Evolutionary conservation across 2,329 filamentous ascomycete genomes (phyloP), one percentile per base, ranked within the genome.

Genomic region (Colletotrichum sp.): DNA sequence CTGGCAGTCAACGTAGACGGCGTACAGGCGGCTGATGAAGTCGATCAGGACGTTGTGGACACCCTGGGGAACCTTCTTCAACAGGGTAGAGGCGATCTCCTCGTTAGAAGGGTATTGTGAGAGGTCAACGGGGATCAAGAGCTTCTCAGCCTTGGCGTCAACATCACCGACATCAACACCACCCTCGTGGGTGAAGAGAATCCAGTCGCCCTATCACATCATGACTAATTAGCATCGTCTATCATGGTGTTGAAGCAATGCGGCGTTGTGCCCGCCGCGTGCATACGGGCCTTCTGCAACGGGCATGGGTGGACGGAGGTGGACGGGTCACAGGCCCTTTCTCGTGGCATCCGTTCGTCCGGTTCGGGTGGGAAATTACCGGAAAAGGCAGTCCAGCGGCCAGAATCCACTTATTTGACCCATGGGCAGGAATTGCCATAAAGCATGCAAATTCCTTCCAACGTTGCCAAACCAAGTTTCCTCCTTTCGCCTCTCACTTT

Each of bases 141-240:
- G 92, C 94, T 99, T 99, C 92, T 99, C 95, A 79, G 97, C 97
- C 92, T 99, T 99, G 79, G 93, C 96, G 83, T 99, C 97, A 80
- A 99, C 97, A 93, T 99, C 97, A 86, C 97, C 97, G 82, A 99
- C 97, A 88, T 99, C 97, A 80, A 99, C 96, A 94, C 97, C 97
- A 91, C 97, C 97, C 89, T 99, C 97, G 89, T 99, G 96, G 83
- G 96, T 98, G 91, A 99, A 99, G 84, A 99, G 95, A 85, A 99
- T 98, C 96, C 96, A 99, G 88, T 99, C 97, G 84, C 97, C 97
- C 97, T 99, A 85, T 61, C 43, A 48, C 6, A 52, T 30, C 72
- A 70, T 70, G 66, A 61, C 26, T 32, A 60, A 61, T 78, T 61
- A 78, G 77, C 69, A 71, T 68, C 60, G 18, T 21, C n/a, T 16